These are phyloP conservation scores for Mycena capillaripes DNA, from an alignment of 768 basidiomycete genomes.

Conservation along the genomic window DNA sequence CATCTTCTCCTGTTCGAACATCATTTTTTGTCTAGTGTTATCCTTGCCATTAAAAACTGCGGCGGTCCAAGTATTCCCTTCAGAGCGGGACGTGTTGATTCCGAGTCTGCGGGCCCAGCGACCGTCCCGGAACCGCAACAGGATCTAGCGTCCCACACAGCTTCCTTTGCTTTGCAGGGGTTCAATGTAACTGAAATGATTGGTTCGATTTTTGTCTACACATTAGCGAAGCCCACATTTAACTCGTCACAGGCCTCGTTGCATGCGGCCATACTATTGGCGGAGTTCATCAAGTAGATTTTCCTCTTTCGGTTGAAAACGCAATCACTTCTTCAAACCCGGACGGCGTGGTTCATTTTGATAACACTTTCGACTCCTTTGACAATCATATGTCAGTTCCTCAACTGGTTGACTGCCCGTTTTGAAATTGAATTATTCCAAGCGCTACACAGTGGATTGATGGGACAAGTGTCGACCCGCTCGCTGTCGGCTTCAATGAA, in stretches of 20 bases:
- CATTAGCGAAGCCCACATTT: background rate
- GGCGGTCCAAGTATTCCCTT: slow-evolving; percentile 33
- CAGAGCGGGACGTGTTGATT: slow-evolving; percentile 28
- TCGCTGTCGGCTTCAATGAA: slow-evolving; percentile 17
- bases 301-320: slow-evolving; percentile 2
- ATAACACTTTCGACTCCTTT: slow-evolving; percentile 19
- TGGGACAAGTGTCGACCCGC: slow-evolving; percentile 24
- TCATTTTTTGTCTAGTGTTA: slow-evolving; percentile 1
- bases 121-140: slow-evolving; percentile 26
- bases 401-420: background rate
- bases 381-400: slow-evolving; percentile 18
- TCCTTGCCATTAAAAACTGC: slow-evolving; percentile 31
- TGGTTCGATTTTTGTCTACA: background rate
- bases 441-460: slow-evolving; percentile 29
- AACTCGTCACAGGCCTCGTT: slow-evolving; percentile 20
- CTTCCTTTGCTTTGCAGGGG: slow-evolving; percentile 18
- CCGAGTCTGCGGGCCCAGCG: slow-evolving; percentile 13
- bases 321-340: slow-evolving; percentile 15
- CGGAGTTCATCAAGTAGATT: slow-evolving; percentile 23
- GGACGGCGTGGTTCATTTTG: slow-evolving; percentile 30
- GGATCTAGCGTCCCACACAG: slow-evolving; percentile 13
- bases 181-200: slow-evolving; percentile 35
- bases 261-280: slow-evolving; percentile 31
- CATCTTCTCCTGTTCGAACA: background rate
- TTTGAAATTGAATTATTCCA: background rate